Base-by-base conservation (phyloP, 2,329 filamentous ascomycete species). In the Penicillium sp. region DNA sequence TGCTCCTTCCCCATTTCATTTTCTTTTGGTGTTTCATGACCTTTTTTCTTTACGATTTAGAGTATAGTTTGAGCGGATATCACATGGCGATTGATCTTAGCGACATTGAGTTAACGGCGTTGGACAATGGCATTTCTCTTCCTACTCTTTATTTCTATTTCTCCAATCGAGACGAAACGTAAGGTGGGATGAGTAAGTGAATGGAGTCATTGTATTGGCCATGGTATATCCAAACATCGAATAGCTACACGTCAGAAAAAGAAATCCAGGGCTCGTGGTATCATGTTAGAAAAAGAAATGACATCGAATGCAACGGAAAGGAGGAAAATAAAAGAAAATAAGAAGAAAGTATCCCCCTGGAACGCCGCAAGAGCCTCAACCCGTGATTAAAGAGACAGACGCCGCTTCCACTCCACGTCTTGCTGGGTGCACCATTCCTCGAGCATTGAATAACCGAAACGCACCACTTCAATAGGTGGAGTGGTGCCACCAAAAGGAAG, bases 391-490 rank as follows among this genome's bases (percentile, higher is more conserved):
- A 73, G 57, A 49, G 59, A 63, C 43, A 73, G 60, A 37, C 65
- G 66, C 36, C 66, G 65, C 47, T 65, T 64, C 72, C 70, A 76
- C 8, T 69, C 64, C 13, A 77, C 60, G 11, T 64, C 66, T 60
- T 77, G 71, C 44, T 67, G 72, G 42, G 62, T 59, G 38, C 69
- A 70, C 70, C 73, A 78, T 48, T 75, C 71, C 14, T 62, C 63
- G 49, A 78, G 53, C 34, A 76, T 61, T n/a, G 61, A 60, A 52
- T 65, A 64, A 7, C 69, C 70, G 54, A 75, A 75, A 4, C 69
- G 64, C 8, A 73, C 69, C 8, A 70, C 70, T 50, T 77, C 74
- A 16, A 73, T 62, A 9, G 69, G 67, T 1, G 64, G 68, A 11
- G 67, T 71, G 40, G 67, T 68, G 6, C 66, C 65, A 13, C 69